Conservation (phyloP, 169 alveolate genomes). For the Eimeria necatrix region DNA sequence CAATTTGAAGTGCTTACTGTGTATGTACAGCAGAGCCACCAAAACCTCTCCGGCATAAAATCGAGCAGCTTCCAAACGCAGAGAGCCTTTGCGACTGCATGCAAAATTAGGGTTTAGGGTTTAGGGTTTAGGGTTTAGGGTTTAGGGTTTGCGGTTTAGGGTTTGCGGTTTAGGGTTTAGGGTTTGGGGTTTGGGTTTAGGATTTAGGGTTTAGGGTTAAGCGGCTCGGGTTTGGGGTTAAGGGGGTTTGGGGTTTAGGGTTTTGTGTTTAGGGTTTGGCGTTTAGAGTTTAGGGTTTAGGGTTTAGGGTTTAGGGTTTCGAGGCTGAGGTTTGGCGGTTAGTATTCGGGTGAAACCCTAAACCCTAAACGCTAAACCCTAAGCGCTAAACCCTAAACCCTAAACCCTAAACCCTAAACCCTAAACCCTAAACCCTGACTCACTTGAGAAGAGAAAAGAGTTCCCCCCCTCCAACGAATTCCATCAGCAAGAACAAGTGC, state of each 20-base stretch:
- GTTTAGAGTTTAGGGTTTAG: background rate
- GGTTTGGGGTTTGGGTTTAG: no score
- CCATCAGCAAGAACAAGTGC: constrained; percentile 95
- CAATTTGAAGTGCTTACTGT: background rate
- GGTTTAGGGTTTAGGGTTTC: background rate
- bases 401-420: background rate
- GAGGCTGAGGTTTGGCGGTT: background rate
- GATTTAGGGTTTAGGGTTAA: no score
- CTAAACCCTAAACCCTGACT: no score
- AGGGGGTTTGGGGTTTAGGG: no score
- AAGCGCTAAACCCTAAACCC: background rate
- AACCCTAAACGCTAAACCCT: no score
- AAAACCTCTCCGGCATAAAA: constrained; percentile 1
- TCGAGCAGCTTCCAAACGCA: constrained; percentile 31
- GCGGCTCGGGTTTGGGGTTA: no score
- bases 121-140: no score
- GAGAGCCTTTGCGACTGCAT: constrained; percentile 19
- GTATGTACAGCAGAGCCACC: constrained; percentile 9
- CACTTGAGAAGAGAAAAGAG: constrained; percentile 94
- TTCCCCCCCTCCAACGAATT: constrained; percentile 98
- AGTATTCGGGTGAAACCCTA: background rate
- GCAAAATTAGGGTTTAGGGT: background rate
- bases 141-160: no score
- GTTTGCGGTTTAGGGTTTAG: no score
- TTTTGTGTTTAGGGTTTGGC: no score